Evolutionary conservation across 495 filamentous ascomycete genomes (phyloP), one percentile per base, ranked within the genome.

Genomic region (Aspergillus taichungensis): DNA sequence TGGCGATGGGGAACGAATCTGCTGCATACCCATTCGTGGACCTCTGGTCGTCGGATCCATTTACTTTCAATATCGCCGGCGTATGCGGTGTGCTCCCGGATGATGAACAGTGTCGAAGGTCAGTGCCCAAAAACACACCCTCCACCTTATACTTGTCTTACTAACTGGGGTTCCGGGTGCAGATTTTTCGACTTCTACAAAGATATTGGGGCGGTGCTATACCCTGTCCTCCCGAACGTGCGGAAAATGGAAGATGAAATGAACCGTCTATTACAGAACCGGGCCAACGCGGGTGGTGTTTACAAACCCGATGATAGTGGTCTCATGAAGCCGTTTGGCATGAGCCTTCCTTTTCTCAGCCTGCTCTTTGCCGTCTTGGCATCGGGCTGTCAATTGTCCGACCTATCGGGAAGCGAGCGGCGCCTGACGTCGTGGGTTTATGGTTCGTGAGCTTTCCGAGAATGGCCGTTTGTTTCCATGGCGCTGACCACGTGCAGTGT

Each of bases 1-100:
- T 94, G 33, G 87, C 85, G 12, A 68, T 94, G 39, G 86, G 88
- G 50, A 88, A 88, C 51, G 84, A 87, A 40, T 73, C 74, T 13
- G 82, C 83, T 11, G 82, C 84, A 33, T 94, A 90, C 57, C 87
- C 87, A 6, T 83, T 94, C 47, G 74, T 80, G 11, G 77, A 80
- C 55, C 62, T 82, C 27, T 82, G 77, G 77, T 69, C 75, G 6
- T 76, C 74, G 0, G 74, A 78, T 54, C 85, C 85, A 53, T 84
- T 77, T 6, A 73, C 80, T 4, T 76, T 79, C 18, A 80, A 87
- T 53, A 79, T 87, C 13, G 77, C 80, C 43, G 79, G 77, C 32
- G 73, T 90, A 9, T 80, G 82, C 18, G 72, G 69, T 33, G 80
- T 87, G 37, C 75, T 94, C 42, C 82, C 83, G 7, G 70, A 66